Conservation (phyloP, 2,329 filamentous ascomycete genomes). For the Nannizziopsis arthrosporioides region DNA sequence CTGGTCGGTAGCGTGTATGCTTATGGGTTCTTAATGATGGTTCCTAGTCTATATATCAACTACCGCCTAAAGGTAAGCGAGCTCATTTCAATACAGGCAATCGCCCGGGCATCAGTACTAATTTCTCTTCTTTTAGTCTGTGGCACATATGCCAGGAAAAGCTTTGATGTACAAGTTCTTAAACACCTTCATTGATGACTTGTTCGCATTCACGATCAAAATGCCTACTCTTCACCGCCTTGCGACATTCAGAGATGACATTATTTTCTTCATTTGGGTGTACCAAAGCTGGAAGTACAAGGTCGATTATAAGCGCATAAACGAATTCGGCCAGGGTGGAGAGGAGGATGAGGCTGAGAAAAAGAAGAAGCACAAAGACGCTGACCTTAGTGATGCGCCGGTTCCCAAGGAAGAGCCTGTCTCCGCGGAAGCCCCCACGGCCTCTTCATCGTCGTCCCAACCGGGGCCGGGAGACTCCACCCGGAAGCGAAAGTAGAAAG, state of each 20-base stretch:
- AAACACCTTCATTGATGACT: conserved; percentile 97
- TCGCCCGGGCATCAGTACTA: conserved; percentile 1
- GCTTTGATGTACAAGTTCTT: conserved; percentile 98
- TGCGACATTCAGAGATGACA: conserved; percentile 82
- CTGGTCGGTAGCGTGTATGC: conserved; percentile 94
- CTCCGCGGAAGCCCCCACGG: conserved; percentile 2
- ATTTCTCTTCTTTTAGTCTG: conserved; percentile 38
- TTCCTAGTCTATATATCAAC: conserved; percentile 95
- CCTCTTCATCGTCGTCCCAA: conserved; percentile 5
- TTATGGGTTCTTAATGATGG: conserved; percentile 99
- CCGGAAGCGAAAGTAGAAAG: conserved; percentile 14
- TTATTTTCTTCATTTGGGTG: conserved; percentile 96
- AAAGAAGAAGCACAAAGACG: conserved; percentile 27
- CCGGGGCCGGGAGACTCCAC: conserved; percentile 5
- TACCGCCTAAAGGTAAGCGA: conserved; percentile 70
- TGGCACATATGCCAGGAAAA: conserved; percentile 92
- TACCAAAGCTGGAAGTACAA: conserved; percentile 93
- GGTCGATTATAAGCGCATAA: conserved; percentile 81
- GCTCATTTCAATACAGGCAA: not conserved
- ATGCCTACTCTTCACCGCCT: conserved; percentile 92
- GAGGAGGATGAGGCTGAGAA: conserved; percentile 56
- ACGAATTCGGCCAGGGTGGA: conserved; percentile 97
- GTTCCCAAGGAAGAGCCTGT: conserved; percentile 11
- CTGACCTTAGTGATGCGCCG: conserved; percentile 6
- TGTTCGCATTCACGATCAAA: conserved; percentile 98